Base-by-base conservation (phyloP, 768 basidiomycete species). In the Nidularia pulvinata region DNA sequence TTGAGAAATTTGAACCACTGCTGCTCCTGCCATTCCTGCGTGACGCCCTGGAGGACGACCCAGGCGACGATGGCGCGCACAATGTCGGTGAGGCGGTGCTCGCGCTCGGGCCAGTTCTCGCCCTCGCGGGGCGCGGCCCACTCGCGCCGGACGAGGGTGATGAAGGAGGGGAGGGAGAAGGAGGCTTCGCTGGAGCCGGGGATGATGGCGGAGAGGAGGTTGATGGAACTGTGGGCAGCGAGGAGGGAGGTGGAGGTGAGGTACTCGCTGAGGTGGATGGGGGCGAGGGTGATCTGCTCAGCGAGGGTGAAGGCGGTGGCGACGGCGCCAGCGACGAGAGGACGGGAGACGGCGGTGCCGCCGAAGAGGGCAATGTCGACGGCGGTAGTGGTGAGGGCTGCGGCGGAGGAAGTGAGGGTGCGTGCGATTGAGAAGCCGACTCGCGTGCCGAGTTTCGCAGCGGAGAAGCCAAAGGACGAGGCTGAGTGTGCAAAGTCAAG, bases 1-100 rank as follows among this genome's bases (percentile, higher is more conserved):
- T 73, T 78, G 56, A 92, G 73, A 61, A 80, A 71, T 58, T 75
- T 74, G 51, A 88, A 79, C 88, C 90, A 90, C 43, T 69, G 72
- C 62, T 79, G 76, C 64, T 93, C 90, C 58, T 90, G 88, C 80
- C 86, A 90, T 59, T 90, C 84, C 61, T 86, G 83, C 0, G 92
- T 94, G 43, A 91, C 84, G 34, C 88, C 85, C 61, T 93, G 92
- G 42, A 94, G 70, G 0, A 89, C 83, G 5, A 86, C 86, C 89
- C 91, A 93, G 1, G 84, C 89, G 6, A 90, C 79, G 19, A 94
- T 78, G 0, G 88, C 90, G 52, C 81, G 77, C 16, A 82, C 82
- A 11, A 91, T 78, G 54, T 89, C 82, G 0, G 80, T 81, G 42
- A 91, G 72, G 6, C 86, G 82, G 58, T 82, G 88, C 43, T 78